These are phyloP conservation scores for Butyriboletus loyo DNA, from an alignment of 768 basidiomycete genomes.

Conservation along the genomic window DNA sequence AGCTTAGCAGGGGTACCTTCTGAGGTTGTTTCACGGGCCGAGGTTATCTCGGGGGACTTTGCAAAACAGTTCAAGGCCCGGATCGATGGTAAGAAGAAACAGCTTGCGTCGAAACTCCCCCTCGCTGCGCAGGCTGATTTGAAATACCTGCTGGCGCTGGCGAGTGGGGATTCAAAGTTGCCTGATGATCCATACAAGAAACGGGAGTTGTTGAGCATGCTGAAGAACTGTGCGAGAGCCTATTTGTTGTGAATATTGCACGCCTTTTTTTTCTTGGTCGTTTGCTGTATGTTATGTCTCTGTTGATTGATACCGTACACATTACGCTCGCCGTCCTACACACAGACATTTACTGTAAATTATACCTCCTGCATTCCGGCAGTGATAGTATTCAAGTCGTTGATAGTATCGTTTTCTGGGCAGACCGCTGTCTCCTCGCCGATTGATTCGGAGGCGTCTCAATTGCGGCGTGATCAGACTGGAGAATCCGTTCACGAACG, in stretches of 20 bases:
- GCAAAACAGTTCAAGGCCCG: slow-evolving; percentile 84
- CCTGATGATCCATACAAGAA: slow-evolving; percentile 53
- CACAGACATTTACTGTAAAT: not conserved
- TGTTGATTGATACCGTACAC: slow-evolving; percentile 4
- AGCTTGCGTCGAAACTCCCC: slow-evolving; percentile 59
- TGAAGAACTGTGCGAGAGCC: slow-evolving; percentile 45
- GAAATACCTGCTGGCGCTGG: slow-evolving; percentile 67
- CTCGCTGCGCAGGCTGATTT: slow-evolving; percentile 89
- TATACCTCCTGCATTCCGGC: slow-evolving; percentile 4
- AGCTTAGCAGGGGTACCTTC: slow-evolving; percentile 89
- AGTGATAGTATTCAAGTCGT: slow-evolving; percentile 5
- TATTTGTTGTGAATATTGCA: slow-evolving; percentile 19
- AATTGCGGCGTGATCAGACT: slow-evolving; percentile 17
- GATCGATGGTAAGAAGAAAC: slow-evolving; percentile 55
- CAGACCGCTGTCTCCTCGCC: not conserved
- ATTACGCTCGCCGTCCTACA: not conserved
- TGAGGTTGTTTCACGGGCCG: slow-evolving; percentile 84
- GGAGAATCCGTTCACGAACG: slow-evolving; percentile 14
- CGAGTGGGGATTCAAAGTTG: slow-evolving; percentile 48
- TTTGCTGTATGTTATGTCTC: slow-evolving; percentile 16
- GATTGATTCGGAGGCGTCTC: slow-evolving; percentile 11
- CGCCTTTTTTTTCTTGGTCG: not conserved
- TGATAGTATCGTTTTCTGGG: not conserved
- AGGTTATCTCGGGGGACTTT: slow-evolving; percentile 81
- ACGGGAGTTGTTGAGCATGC: slow-evolving; percentile 49